Conservation (phyloP, 352 stramenopile genomes). For the Chrysophaeum taylorii region DNA sequence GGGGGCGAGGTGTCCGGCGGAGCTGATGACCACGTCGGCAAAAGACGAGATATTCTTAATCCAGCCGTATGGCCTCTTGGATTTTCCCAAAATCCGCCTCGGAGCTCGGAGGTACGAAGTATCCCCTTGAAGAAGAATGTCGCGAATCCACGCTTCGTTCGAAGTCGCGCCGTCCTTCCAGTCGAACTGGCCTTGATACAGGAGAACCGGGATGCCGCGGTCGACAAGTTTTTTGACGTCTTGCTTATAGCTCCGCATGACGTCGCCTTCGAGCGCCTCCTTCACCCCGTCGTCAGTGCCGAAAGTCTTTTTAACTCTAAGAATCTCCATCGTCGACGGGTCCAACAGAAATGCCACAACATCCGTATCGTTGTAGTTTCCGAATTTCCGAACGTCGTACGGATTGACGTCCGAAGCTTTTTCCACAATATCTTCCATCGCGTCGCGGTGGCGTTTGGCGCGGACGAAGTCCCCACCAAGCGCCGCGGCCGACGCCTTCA, state of each 20-base stretch:
- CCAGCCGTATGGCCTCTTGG: background rate
- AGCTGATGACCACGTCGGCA: no score
- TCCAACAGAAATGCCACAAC: background rate
- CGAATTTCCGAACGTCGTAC: background rate
- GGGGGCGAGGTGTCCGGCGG: no score
- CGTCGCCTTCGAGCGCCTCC: background rate
- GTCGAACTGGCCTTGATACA: constrained; percentile 1
- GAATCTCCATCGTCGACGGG: background rate
- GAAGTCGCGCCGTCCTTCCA: background rate
- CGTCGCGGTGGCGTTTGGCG: background rate
- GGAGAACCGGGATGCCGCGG: background rate
- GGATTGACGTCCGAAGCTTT: no score
- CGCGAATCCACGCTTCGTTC: background rate
- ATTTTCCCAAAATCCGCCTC: background rate
- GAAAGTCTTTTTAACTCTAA: background rate
- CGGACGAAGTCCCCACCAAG: background rate
- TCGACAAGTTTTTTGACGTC: background rate
- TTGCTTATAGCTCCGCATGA: background rate
- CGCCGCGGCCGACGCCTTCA: background rate
- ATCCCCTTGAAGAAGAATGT: background rate
- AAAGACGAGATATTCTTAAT: no score
- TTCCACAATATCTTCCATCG: background rate
- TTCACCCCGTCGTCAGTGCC: background rate
- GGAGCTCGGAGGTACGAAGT: background rate
- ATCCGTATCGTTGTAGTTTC: background rate